A percentile compares a stretch with the other conserved stretches of the same genome.
These are phyloP conservation scores for Hippophae rhamnoides DNA, from an alignment of 306 rosid species.

Conservation along the genomic window DNA sequence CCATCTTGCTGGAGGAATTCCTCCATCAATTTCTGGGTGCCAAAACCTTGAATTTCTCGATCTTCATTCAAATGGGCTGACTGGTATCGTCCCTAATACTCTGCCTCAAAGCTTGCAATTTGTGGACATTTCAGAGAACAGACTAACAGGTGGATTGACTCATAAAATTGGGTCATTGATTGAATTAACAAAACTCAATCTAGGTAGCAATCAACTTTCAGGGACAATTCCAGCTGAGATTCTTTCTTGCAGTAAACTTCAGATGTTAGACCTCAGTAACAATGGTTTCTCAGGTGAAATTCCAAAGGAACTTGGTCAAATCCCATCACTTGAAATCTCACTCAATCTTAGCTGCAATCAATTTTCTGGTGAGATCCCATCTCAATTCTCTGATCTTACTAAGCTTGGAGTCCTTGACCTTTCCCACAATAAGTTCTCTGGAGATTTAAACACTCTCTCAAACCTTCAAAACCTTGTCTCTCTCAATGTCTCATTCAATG, in stretches of 20 bases:
- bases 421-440: constrained; percentile 70
- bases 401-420: constrained; percentile 68
- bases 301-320: constrained; percentile 58
- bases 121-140: constrained; percentile 63
- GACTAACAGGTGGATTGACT: constrained; percentile 50
- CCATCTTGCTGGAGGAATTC: constrained; percentile 57
- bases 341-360: constrained; percentile 51
- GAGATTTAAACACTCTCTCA: constrained; percentile 41
- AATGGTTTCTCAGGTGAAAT: constrained; percentile 69
- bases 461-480: constrained; percentile 61
- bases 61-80: constrained; percentile 68
- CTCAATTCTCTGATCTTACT: constrained; percentile 48
- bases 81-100: constrained; percentile 54
- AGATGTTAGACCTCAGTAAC: constrained; percentile 62
- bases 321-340: constrained; percentile 80
- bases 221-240: constrained; percentile 74
- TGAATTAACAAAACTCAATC: constrained; percentile 66
- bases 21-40: constrained; percentile 56
- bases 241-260: constrained; percentile 59
- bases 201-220: constrained; percentile 52
- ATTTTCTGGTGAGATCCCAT: constrained; percentile 51
- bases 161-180: constrained; percentile 43
- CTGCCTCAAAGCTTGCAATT: constrained; percentile 66
- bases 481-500: constrained; percentile 67
- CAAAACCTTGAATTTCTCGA: constrained; percentile 66